These are phyloP conservation scores for Thraustochytrium striatum DNA, from an alignment of 352 stramenopile species.

Conservation along the genomic window DNA sequence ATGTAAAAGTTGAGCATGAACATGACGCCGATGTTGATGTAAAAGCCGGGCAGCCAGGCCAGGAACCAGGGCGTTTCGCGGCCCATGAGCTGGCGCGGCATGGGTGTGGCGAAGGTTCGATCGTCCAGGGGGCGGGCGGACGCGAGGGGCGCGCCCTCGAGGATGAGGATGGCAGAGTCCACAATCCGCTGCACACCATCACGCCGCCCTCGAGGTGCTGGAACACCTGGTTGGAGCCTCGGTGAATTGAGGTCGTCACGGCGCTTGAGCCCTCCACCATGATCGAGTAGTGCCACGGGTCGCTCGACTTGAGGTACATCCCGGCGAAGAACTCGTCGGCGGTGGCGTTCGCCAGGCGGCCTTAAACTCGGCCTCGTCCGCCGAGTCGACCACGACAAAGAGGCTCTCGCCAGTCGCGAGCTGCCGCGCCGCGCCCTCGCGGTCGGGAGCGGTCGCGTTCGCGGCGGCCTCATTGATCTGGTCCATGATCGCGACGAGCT, in stretches of 20 bases:
- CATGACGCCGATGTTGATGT: neutral
- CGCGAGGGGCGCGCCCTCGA: neutral
- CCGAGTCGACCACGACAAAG: neutral
- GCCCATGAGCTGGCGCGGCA: neutral
- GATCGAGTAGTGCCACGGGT: neutral
- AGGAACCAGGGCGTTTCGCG: neutral
- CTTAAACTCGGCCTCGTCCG: neutral
- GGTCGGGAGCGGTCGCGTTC: no score
- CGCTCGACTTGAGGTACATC: neutral
- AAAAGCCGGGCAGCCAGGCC: conserved; percentile 10
- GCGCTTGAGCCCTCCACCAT: neutral
- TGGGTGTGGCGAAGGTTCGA: neutral
- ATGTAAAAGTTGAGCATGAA: conserved; percentile 27
- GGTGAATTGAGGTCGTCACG: neutral
- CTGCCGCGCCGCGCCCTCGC: neutral
- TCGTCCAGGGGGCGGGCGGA: neutral
- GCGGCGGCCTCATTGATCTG: no score
- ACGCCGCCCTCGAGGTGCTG: neutral
- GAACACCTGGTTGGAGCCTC: neutral
- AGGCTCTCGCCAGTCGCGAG: neutral
- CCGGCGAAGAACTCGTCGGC: neutral
- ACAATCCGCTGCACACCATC: neutral
- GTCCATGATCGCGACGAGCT: neutral
- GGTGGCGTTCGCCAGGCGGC: neutral
- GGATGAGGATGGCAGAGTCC: neutral